Conservation (phyloP, 345 rosid genomes). For the Citrus hindsii region DNA sequence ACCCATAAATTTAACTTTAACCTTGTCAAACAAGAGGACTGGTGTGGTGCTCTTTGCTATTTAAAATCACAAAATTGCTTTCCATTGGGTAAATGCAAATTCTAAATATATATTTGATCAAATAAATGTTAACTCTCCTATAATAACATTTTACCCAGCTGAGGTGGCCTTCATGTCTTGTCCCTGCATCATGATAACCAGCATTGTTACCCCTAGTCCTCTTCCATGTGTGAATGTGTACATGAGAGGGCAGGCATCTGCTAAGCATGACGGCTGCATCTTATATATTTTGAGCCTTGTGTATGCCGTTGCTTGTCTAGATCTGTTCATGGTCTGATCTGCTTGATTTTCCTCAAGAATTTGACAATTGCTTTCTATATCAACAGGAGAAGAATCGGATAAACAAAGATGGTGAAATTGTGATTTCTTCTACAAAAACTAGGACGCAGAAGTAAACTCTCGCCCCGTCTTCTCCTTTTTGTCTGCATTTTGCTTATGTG, state of each 20-base stretch:
- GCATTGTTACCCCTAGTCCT: neutral
- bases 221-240: neutral
- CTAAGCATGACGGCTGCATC: neutral
- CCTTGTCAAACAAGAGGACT: neutral
- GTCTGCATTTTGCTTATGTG: constrained; percentile 1
- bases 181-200: neutral
- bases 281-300: neutral
- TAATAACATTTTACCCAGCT: neutral
- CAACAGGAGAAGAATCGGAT: constrained; percentile 92
- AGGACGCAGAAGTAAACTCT: constrained; percentile 79
- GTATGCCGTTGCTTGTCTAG: constrained; percentile 5
- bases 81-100: neutral
- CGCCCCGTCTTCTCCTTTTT: neutral
- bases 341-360: constrained; percentile 6
- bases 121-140: neutral
- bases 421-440: constrained; percentile 90
- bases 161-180: neutral
- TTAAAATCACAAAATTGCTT: neutral
- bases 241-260: neutral
- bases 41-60: neutral
- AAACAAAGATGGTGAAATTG: constrained; percentile 95
- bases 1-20: neutral
- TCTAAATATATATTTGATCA: neutral
- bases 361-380: constrained; percentile 3
- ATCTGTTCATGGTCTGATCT: neutral